Conservation (phyloP, 169 alveolate species). For the Cryptosporidium tyzzeri region DNA sequence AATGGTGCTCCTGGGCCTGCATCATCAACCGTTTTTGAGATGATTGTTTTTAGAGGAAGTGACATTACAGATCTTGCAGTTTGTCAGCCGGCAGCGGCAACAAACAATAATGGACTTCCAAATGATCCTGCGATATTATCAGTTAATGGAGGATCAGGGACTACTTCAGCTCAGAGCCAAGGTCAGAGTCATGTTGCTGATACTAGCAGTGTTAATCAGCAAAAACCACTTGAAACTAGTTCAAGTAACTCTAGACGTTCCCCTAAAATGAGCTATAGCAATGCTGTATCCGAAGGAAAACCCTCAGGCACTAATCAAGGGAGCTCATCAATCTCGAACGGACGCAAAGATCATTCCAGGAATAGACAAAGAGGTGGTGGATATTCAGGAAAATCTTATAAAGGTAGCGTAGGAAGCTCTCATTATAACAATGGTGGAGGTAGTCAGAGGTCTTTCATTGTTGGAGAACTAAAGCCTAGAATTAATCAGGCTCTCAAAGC, state of each 20-base stretch:
- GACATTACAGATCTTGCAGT: slow-evolving; percentile 74
- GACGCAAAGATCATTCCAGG: slow-evolving; percentile 26
- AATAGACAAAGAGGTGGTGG: slow-evolving; percentile 48
- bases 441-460: slow-evolving; percentile 61
- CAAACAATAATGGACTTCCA: slow-evolving; percentile 18
- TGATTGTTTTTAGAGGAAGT: slow-evolving; percentile 75
- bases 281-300: slow-evolving; percentile 27
- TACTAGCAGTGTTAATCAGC: neutral
- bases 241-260: neutral
- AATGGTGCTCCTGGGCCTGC: slow-evolving; percentile 56
- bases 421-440: slow-evolving; percentile 17
- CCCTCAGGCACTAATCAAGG: neutral
- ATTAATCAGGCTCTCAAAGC: slow-evolving; percentile 75
- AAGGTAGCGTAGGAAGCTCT: slow-evolving; percentile 6
- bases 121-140: slow-evolving; percentile 64
- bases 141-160: slow-evolving; percentile 18
- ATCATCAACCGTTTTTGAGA: slow-evolving; percentile 58
- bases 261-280: slow-evolving; percentile 22
- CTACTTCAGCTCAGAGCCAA: neutral
- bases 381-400: slow-evolving; percentile 6
- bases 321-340: neutral
- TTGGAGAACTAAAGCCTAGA: slow-evolving; percentile 70
- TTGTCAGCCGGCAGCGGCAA: slow-evolving; percentile 24
- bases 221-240: neutral
- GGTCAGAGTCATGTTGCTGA: neutral